phyloP scores from a whole-genome alignment of 2,329 filamentous ascomycete genomes.

The Xylogone sp. region DNA sequence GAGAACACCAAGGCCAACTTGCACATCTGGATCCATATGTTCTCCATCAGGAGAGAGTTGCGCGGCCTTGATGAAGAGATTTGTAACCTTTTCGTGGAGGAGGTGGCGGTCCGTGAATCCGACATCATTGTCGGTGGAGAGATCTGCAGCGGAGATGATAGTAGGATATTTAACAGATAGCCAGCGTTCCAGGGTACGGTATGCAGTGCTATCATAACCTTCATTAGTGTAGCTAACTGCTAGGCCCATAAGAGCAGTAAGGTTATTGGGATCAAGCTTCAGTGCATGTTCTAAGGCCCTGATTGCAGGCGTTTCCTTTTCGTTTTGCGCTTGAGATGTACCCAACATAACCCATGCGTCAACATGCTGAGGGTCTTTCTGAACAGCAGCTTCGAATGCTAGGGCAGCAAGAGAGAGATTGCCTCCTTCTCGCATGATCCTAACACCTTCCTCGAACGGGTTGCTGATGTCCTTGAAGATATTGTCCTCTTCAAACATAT shows the following conservation, averaged over 20 bases:
- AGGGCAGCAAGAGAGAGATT: slow-evolving; percentile 91
- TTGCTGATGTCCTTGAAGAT: slow-evolving; percentile 77
- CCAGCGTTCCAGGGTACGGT: slow-evolving; percentile 95
- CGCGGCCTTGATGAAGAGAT: slow-evolving; percentile 87
- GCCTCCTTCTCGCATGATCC: slow-evolving; percentile 89
- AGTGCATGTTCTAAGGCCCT: slow-evolving; percentile 88
- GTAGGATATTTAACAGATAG: slow-evolving; percentile 90
- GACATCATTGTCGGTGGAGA: slow-evolving; percentile 75
- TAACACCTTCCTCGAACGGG: slow-evolving; percentile 88
- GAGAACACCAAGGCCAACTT: slow-evolving; percentile 92
- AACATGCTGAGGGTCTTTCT: slow-evolving; percentile 81
- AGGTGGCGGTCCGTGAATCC: slow-evolving; percentile 91
- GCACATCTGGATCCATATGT: slow-evolving; percentile 97
- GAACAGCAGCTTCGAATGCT: slow-evolving; percentile 92
- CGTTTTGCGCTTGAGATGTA: slow-evolving; percentile 92
- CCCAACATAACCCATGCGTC: slow-evolving; percentile 94
- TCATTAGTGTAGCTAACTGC: slow-evolving; percentile 98
- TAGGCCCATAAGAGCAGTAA: slow-evolving; percentile 88
- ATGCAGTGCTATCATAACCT: slow-evolving; percentile 95
- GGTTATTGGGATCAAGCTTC: slow-evolving; percentile 81
- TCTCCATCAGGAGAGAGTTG: slow-evolving; percentile 88
- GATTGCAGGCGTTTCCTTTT: slow-evolving; percentile 95
- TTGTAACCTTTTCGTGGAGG: slow-evolving; percentile 85
- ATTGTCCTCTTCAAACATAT: slow-evolving; percentile 94
- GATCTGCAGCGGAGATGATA: slow-evolving; percentile 64